Evolutionary conservation across 805 yeast genomes (phyloP), one percentile per base, ranked within the genome.

Genomic region (Metschnikowia anglica): DNA sequence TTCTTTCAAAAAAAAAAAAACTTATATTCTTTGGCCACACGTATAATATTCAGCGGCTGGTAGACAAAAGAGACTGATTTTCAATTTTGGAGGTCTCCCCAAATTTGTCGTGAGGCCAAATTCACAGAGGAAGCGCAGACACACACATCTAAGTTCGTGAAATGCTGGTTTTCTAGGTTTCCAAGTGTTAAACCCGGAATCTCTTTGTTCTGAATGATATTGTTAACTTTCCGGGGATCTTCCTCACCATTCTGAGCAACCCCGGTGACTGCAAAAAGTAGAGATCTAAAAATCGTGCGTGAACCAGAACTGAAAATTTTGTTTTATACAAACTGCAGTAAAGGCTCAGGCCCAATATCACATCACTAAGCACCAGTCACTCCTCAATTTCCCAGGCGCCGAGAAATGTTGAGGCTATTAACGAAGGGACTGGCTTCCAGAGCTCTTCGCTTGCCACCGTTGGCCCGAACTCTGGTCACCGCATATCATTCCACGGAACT

Each of bases 401-500:
- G 10, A 26, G 32, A 9, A 36, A 49, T 49, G 53, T 47, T 49
- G 49, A 42, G 53, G 51, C 49, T 46, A 41, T 44, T 47, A 37
- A 39, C 37, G 15, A 47, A 42, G 43, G 39, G 47, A 28, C 40
- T 42, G 38, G 42, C 38, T 20, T 15, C 24, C 15, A 33, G 33
- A 23, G 34, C 34, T 19, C 29, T 31, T 26, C 34, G 41, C 39
- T 27, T 38, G 37, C 42, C 49, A 13, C 10, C 37, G 28, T 21
- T 31, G 41, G 21, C 40, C 12, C 46, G 47, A 16, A 20, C 32
- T 20, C 23, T 41, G n/a, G 43, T 26, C 15, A 47, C 52, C 21
- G 36, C 28, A 24, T 62, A 61, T 47, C 55, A 61, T 31, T 56
- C 58, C 11, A 26, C 62, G 20, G 53, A 48, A 34, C 43, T 51